Evolutionary conservation across 2,329 filamentous ascomycete genomes (phyloP), one percentile per base, ranked within the genome.

Genomic region (Didymella pinodella): DNA sequence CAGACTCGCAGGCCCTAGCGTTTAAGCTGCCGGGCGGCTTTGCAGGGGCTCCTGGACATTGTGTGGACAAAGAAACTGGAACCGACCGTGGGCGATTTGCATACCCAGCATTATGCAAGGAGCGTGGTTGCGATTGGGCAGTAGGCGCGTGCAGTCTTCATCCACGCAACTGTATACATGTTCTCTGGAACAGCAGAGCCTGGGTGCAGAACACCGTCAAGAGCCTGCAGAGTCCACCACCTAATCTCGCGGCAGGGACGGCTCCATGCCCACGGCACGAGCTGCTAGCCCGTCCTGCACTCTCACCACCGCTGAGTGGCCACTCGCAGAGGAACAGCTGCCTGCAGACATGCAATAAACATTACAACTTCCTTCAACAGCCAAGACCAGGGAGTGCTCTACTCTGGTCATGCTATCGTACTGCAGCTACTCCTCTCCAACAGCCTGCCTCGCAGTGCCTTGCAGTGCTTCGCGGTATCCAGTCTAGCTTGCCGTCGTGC

Each of bases 11-110:
- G 59, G 59, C 57, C 65, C 61, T 59, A 61, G 68, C 66, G 64
- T 51, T 59, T 54, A 63, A 60, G 62, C 62, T 64, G 67, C 61
- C 62, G 67, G 59, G 64, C 59, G 57, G 62, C 61, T 61, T 54
- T 64, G 31, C 55, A 61, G 63, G 62, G 62, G 28, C 11, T 32
- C 26, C 38, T 41, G 38, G 38, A 20, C 22, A 41, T 25, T 12
- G 38, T 41, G 18, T 28, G 44, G 54, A 62, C 65, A 63, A 62
- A 59, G 59, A 60, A 48, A 32, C 56, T 53, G 60, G 57, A 55
- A 64, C 61, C 59, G 61, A 60, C 47, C 29, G 40, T 36, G 32
- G 61, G 18, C 36, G 36, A 40, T 20, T 18, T 40, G 36, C 36
- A 22, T 18, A 41, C 34, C 31, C 32, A 43, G 26, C 48, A 48